A percentile compares a stretch with the other conserved stretches of the same genome.
Conservation (phyloP, 2,329 filamentous ascomycete genomes). For the Cyanodermella asteris region DNA sequence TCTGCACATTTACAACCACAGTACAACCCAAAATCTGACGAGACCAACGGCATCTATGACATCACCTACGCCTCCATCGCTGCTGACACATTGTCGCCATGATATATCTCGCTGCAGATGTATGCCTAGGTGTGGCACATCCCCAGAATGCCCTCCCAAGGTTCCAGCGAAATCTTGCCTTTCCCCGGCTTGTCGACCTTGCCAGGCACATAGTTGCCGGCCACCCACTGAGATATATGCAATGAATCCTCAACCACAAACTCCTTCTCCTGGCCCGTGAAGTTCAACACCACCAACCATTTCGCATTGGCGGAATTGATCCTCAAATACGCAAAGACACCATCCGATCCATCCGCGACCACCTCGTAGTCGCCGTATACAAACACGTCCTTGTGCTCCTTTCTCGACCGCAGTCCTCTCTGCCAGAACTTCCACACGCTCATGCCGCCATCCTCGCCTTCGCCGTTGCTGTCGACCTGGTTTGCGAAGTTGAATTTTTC, state of each 20-base stretch:
- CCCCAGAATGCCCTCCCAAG: conserved; percentile 6
- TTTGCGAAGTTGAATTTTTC: conserved; percentile 32
- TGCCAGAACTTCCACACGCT: conserved; percentile 41
- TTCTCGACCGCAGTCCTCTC: conserved; percentile 30
- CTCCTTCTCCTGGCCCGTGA: conserved; percentile 8
- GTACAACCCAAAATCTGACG: too few relatives aligned
- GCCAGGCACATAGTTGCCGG: conserved; percentile 6
- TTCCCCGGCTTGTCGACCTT: conserved; percentile 4
- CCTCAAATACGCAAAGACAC: conserved; percentile 35
- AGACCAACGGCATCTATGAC: too few relatives aligned
- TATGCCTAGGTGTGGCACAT: conserved; percentile 2
- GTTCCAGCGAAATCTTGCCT: conserved; percentile 2
- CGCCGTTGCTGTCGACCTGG: conserved; percentile 28
- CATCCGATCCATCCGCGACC: conserved; percentile 24
- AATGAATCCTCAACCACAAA: conserved; percentile 6
- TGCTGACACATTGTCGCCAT: not conserved
- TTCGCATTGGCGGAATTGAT: conserved; percentile 11
- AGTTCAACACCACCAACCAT: conserved; percentile 14
- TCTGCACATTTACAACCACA: too few relatives aligned
- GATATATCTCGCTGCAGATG: not conserved
- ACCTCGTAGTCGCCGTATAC: conserved; percentile 37
- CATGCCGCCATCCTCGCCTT: conserved; percentile 15
- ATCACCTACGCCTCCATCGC: too few relatives aligned
- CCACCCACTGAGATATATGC: too few relatives aligned
- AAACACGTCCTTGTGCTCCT: conserved; percentile 34